phyloP scores from a whole-genome alignment of 2,329 filamentous ascomycete species.

The Gyromitra esculenta region DNA sequence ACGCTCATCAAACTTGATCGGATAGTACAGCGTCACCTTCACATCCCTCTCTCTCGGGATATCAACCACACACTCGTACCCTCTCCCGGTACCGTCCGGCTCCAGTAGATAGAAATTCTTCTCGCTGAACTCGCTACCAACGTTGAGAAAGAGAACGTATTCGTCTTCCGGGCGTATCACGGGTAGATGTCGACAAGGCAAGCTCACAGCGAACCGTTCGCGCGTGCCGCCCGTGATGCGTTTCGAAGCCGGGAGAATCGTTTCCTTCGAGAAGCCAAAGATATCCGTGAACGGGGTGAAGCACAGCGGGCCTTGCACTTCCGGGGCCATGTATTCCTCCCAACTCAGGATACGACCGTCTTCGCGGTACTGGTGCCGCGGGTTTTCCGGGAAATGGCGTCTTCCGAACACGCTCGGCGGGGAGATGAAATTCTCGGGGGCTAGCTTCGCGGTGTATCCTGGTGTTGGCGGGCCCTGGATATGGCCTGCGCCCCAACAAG shows the following conservation, averaged over 20 bases:
- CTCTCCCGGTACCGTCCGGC: constrained; percentile 43
- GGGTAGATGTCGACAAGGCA: constrained; percentile 35
- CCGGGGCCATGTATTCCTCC: constrained; percentile 76
- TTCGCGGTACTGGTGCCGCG: constrained; percentile 74
- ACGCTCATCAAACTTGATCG: constrained; percentile 7
- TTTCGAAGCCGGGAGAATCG: constrained; percentile 17
- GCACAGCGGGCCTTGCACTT: background rate
- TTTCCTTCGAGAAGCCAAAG: constrained; percentile 39
- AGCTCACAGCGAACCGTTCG: constrained; percentile 24
- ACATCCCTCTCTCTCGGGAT: constrained; percentile 23
- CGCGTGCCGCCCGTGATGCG: background rate
- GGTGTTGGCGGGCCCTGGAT: constrained; percentile 65
- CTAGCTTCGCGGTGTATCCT: constrained; percentile 74
- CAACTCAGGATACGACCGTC: constrained; percentile 76
- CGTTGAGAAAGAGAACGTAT: constrained; percentile 40
- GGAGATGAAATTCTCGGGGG: constrained; percentile 69
- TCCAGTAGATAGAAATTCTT: constrained; percentile 35
- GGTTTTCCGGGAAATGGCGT: constrained; percentile 79
- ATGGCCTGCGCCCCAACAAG: constrained; percentile 90
- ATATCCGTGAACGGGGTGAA: constrained; percentile 9
- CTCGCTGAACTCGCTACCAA: constrained; percentile 32
- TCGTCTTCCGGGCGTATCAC: constrained; percentile 25
- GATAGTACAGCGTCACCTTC: constrained; percentile 36
- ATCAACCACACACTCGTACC: constrained; percentile 36
- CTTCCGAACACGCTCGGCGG: constrained; percentile 82